Base-by-base conservation (phyloP, 495 filamentous ascomycete genomes). In the Echria macrotheca region DNA sequence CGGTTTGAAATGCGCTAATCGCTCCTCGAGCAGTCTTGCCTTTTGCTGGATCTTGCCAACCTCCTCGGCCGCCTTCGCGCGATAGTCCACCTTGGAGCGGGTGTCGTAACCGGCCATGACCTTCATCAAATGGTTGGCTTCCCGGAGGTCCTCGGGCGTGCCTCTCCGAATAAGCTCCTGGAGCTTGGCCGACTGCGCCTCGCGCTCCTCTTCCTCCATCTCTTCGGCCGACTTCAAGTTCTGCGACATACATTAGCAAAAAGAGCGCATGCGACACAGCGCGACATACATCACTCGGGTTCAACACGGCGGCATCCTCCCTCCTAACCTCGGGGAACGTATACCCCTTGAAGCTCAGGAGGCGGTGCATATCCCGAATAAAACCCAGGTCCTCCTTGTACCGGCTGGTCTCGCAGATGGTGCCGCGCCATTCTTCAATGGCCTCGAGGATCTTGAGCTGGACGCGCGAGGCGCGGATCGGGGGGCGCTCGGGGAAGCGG, bases 61-160 rank as follows among this genome's bases (percentile, higher is more conserved):
- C 45, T 97, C 93, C 61, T 96, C 91, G 7, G 93, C 93, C 2
- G 93, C 93, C 70, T 97, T 97, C 24, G 93, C 93, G 54, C 93
- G 82, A 61, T 96, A 98, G 67, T 98, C 93, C 4, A 94, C 96
- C 69, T 96, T 97, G 54, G 89, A 85, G 55, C 89, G 72, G 35
- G 87, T 95, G 65, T 97, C 93, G 65, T 85, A 97, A 51, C 93
- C 93, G 21, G 93, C 93, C 93, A 98, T 96, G 35, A 98, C 79
- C 68, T 98, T 98, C 93, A 98, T 98, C 48, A 98, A 70, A 57
- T 85, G 79, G 60, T 98, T 98, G 9, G 93, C 93, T 71, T 97
- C 93, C 60, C 95, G 90, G 22, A 98, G 68, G 66, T 97, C 93
- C 42, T 91, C 83, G 4, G 93, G 93, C 5, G 86, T 83, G 29